Base-by-base conservation (phyloP, 306 rosid species). In the Citrullus colocynthis region DNA sequence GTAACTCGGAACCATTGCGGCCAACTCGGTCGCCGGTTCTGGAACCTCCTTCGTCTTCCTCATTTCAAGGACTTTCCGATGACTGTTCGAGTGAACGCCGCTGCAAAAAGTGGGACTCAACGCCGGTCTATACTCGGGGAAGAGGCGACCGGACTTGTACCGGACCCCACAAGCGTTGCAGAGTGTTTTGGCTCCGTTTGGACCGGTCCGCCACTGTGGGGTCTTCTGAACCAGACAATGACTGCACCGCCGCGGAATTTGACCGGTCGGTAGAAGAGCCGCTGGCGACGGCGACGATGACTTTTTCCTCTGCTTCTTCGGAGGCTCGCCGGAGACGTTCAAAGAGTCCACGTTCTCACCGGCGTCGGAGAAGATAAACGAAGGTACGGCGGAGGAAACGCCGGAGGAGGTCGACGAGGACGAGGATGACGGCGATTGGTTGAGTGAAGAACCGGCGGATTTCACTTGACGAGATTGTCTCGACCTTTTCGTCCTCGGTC, bases 121-220 rank as follows among this genome's bases (percentile, higher is more conserved):
- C 1, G 98, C 98, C 84, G 98, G 98, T 86, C 98, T 89, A 44
- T 94, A 94, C 81, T 94, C 98, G 0, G 97, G 93, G 62, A 83
- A 92, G 32, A 94, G 96, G 81, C 98, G 95, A 34, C 97, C 95
- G 44, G 96, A 92, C 80, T 94, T 94, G 85, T 56, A 92, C 11
- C 98, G 95, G 42, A 94, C 98, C 51, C 98, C 98, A 21, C 98
- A 94, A 4, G 98, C 98, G 79, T 94, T 94, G 72, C 98, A 94
- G 6, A 94, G 85, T 1, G 98, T 94, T 83, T 94, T 94, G 1
- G 97, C 79, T 1, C 98, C 98, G 6, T 80, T 75, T 0, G 98
- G 98, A 63, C 98, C 98, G 82, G 98, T 83, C 74, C 98, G 84
- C 98, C 98, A 94, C 83, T 94, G 98, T 3, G 98, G 98, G 21